Conservation (phyloP, 805 yeast genomes). For the Wickerhamomyces ciferrii region DNA sequence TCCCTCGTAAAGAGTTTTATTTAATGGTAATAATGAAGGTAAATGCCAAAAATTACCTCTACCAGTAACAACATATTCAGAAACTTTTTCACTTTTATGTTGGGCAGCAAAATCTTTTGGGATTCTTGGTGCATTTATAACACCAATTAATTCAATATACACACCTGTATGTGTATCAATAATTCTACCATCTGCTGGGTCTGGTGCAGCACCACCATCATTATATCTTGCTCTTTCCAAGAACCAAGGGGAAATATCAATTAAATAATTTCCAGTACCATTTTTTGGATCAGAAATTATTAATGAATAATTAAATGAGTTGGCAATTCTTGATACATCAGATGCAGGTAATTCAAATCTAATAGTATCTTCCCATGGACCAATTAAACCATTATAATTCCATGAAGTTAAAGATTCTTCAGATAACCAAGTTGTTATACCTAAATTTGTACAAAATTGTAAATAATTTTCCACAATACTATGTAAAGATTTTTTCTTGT, state of each 20-base stretch:
- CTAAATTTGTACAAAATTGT: slow-evolving; percentile 35
- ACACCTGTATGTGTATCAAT: slow-evolving; percentile 56
- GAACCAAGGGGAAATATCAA: slow-evolving; percentile 46
- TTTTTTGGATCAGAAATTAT: slow-evolving; percentile 38
- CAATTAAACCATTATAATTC: slow-evolving; percentile 42
- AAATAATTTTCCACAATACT: slow-evolving; percentile 40
- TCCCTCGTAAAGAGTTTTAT: slow-evolving; percentile 56
- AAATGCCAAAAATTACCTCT: slow-evolving; percentile 41
- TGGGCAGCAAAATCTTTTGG: slow-evolving; percentile 9
- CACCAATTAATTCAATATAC: slow-evolving; percentile 55
- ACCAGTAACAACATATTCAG: slow-evolving; percentile 29
- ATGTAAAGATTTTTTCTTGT: slow-evolving; percentile 41
- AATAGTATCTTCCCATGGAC: slow-evolving; percentile 49
- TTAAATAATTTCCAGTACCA: slow-evolving; percentile 37
- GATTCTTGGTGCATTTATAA: slow-evolving; percentile 19
- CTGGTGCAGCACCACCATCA: slow-evolving; percentile 39
- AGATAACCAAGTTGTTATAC: slow-evolving; percentile 41
- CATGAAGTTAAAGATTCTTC: slow-evolving; percentile 46
- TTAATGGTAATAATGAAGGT: slow-evolving; percentile 47
- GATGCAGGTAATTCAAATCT: slow-evolving; percentile 47
- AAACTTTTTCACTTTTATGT: slow-evolving; percentile 7
- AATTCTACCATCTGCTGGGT: slow-evolving; percentile 46
- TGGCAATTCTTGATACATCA: slow-evolving; percentile 40
- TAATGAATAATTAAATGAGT: slow-evolving; percentile 40
- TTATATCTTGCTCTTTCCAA: slow-evolving; percentile 43